Percentiles rank a stretch among this genome's conserved stretches.
Conservation (phyloP, 2,329 filamentous ascomycete genomes). For the Colletotrichum nymphaeae region DNA sequence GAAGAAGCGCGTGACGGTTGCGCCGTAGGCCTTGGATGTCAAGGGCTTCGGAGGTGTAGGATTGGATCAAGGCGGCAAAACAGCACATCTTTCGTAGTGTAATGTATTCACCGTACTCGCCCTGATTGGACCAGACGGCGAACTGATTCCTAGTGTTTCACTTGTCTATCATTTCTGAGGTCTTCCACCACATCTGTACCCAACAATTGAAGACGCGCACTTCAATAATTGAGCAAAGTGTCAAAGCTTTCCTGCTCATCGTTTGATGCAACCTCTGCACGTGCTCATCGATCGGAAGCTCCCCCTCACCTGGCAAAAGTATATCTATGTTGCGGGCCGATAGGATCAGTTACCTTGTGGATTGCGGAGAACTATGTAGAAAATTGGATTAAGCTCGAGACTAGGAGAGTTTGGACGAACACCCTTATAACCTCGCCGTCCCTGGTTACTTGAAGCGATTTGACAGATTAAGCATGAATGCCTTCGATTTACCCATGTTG, state of each 20-base stretch:
- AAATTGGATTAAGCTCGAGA: not conserved
- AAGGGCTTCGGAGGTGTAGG: not conserved
- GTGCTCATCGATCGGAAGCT: not conserved
- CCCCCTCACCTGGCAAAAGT: not conserved
- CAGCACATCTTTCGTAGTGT: not conserved
- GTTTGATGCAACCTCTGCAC: not conserved
- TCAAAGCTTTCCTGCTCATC: not conserved
- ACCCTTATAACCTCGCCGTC: not conserved
- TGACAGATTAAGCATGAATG: not conserved
- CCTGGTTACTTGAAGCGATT: not conserved
- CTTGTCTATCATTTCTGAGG: not conserved
- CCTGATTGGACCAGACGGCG: not conserved
- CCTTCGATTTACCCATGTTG: not conserved
- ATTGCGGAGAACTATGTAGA: not conserved
- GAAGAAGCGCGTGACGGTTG: conserved; percentile 34
- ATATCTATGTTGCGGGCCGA: not conserved
- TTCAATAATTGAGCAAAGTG: not conserved
- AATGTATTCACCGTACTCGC: not conserved
- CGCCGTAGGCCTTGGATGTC: conserved; percentile 17
- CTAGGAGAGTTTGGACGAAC: not conserved
- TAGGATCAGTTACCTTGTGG: not conserved
- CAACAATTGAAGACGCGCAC: not conserved
- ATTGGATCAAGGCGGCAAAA: not conserved
- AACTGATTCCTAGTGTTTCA: too few relatives aligned
- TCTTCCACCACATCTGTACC: not conserved